These are phyloP conservation scores for Phytophthora cactorum DNA, from an alignment of 352 stramenopile species.

Conservation along the genomic window DNA sequence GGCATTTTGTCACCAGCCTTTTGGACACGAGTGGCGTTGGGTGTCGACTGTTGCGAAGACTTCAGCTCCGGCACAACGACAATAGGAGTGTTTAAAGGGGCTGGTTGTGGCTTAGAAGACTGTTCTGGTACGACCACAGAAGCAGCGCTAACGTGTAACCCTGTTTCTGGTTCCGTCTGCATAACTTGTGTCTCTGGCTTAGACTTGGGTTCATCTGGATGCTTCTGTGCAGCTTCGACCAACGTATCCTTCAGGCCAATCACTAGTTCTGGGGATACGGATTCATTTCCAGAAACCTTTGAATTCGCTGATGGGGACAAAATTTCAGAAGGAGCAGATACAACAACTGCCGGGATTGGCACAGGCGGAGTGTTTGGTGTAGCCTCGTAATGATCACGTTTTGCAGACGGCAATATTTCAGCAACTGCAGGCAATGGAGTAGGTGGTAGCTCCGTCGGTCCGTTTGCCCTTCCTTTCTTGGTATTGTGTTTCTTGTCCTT, in stretches of 20 bases:
- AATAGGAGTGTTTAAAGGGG: background rate
- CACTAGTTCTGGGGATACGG: background rate
- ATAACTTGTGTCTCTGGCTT: background rate
- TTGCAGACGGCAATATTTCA: background rate
- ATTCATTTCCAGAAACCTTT: background rate
- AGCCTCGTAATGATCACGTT: background rate
- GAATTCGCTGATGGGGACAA: background rate
- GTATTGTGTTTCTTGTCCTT: constrained; percentile 33
- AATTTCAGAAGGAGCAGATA: background rate
- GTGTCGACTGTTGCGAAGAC: background rate
- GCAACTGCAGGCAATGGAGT: constrained; percentile 1
- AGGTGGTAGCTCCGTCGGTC: constrained; percentile 4
- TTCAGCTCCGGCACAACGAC: background rate
- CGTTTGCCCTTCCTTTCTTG: constrained; percentile 32
- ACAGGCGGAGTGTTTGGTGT: background rate
- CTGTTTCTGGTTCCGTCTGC: background rate
- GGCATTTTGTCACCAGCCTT: background rate
- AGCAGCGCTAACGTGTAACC: too few species aligned
- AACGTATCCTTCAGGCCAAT: too few species aligned
- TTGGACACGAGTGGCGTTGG: background rate
- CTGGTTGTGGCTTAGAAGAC: background rate
- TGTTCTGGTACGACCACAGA: background rate
- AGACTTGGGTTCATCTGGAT: background rate
- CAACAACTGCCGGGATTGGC: background rate
- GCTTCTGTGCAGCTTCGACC: too few species aligned